A percentile compares a stretch with the other conserved stretches of the same genome.
Evolutionary conservation across 306 rosid species (phyloP).

Genomic region (Spatholobus suberectus): DNA sequence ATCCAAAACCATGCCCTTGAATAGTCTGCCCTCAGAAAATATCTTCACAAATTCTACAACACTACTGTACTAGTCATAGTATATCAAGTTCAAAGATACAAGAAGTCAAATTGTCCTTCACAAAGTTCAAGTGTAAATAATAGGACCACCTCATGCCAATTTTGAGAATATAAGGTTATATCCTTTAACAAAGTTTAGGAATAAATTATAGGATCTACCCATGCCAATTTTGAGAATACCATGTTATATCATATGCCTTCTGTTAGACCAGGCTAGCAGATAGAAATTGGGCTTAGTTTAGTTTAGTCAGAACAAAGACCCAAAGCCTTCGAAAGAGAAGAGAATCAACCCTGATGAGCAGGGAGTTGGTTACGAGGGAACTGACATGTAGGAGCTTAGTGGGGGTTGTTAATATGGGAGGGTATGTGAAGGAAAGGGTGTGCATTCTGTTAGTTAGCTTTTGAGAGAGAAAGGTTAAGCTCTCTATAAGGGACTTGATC

Average conservation of each 20-base stretch:
- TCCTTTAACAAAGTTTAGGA: constrained; percentile 15
- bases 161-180: constrained; percentile 7
- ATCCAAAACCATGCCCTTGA: neutral
- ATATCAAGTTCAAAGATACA: neutral
- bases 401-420: neutral
- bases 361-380: neutral
- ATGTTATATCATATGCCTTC: neutral
- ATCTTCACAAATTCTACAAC: constrained; percentile 9
- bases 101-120: neutral
- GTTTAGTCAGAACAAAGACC: neutral
- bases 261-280: neutral
- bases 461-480: neutral
- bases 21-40: neutral
- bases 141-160: constrained; percentile 3
- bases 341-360: neutral
- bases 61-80: neutral
- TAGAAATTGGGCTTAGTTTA: neutral
- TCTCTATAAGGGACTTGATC: neutral
- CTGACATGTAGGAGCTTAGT: neutral
- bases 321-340: neutral
- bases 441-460: neutral
- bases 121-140: neutral
- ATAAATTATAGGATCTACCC: neutral
- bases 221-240: neutral
- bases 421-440: neutral